phyloP scores from a whole-genome alignment of 2,329 filamentous ascomycete genomes.

The Tolypocladium guangdongense region DNA sequence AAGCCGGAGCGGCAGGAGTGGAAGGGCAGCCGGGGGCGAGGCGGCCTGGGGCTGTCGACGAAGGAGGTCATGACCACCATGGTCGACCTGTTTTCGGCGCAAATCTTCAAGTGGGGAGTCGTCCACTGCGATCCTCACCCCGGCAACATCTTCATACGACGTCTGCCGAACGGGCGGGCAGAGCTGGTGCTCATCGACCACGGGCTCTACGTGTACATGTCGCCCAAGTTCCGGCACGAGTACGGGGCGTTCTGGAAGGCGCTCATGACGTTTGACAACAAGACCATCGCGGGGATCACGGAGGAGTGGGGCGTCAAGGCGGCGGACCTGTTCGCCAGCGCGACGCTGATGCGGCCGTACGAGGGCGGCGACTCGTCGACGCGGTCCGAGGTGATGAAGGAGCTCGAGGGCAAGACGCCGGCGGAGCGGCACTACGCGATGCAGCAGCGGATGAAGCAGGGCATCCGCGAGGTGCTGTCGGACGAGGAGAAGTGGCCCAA shows the following conservation, averaged over 20 bases:
- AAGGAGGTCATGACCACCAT: constrained; percentile 94
- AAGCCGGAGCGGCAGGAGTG: constrained; percentile 76
- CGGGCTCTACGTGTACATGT: constrained; percentile 90
- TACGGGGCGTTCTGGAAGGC: constrained; percentile 91
- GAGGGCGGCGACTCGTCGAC: constrained; percentile 68
- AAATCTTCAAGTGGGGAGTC: constrained; percentile 94
- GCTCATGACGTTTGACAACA: constrained; percentile 87
- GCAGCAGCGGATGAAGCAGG: constrained; percentile 74
- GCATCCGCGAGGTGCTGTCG: constrained; percentile 55
- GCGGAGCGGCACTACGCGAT: constrained; percentile 79
- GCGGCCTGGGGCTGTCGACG: constrained; percentile 72
- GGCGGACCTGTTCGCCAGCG: constrained; percentile 82
- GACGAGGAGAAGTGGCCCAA: constrained; percentile 85
- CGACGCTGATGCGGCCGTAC: constrained; percentile 84
- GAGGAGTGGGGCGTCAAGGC: constrained; percentile 78
- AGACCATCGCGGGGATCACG: constrained; percentile 62
- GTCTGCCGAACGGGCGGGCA: constrained; percentile 67
- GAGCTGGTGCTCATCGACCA: constrained; percentile 96
- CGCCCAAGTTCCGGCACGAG: constrained; percentile 69
- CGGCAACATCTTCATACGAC: constrained; percentile 91
- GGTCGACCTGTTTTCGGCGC: constrained; percentile 90
- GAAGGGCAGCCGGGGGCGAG: constrained; percentile 60
- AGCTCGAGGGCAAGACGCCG: constrained; percentile 41
- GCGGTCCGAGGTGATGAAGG: constrained; percentile 53
- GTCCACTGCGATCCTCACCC: constrained; percentile 97